Base-by-base conservation (phyloP, 768 basidiomycete genomes). In the Mycena polygramma region DNA sequence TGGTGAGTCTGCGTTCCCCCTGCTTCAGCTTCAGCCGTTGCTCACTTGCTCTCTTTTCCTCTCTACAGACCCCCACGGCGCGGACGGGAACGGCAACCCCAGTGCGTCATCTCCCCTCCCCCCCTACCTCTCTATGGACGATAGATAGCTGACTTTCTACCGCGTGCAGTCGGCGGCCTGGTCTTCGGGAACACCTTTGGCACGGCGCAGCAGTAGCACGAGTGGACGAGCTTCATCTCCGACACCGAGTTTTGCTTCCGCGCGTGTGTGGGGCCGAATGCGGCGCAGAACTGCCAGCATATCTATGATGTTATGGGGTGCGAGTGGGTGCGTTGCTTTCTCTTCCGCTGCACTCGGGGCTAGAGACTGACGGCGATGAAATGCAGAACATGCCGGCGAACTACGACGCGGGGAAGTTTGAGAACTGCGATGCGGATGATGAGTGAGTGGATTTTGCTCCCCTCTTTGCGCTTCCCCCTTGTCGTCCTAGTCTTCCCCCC, bases 221-320 rank as follows among this genome's bases (percentile, higher is more conserved):
- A 95, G 77, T 96, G 95, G 95, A 94, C 92, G 53, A 89, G 86
- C 79, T 95, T 95, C 83, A 90, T 95, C 74, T 94, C 93, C 26
- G 87, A 87, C 37, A 77, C 71, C 52, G 78, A 82, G 66, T 92
- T 93, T 80, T 95, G 94, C 81, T 80, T 94, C 77, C 93, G 94
- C 71, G 83, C 90, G 5, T 96, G 95, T 80, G 77, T 83, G 8
- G 90, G 90, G n/a, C 79, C 87, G 14, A 87, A 89, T 62, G 86
- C 90, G 0, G 85, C 84, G 7, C 79, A 80, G 24, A 84, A 86
- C 64, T 95, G 94, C 84, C 89, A 93, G 79, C 92, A 96, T 83
- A 91, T 92, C 74, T 94, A 90, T 72, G 93, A 94, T 73, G 83
- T 89, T 57, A 88, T 90, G 86, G 91, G 90, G 17, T 87, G 87